A percentile compares a stretch with the other conserved stretches of the same genome.
Conservation (phyloP, 2,329 filamentous ascomycete species). For the Tolypocladium tundrense region DNA sequence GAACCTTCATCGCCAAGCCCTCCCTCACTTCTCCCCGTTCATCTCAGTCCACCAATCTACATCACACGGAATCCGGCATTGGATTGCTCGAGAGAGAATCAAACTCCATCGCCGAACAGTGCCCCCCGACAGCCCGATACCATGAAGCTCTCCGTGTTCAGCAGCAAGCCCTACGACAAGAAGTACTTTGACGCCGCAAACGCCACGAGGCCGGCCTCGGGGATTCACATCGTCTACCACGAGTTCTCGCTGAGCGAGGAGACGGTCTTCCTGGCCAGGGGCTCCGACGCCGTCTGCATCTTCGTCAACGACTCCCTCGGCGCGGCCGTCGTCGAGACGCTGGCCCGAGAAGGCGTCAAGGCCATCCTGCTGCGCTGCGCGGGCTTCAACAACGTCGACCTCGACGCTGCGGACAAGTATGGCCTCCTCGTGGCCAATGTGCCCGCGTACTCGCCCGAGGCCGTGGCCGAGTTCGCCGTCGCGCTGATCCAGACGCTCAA, state of each 20-base stretch:
- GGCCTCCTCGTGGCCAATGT: constrained; percentile 55
- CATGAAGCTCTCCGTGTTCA: constrained; percentile 55
- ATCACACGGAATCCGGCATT: too few relatives aligned
- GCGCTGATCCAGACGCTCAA: constrained; percentile 57
- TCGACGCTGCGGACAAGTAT: constrained; percentile 40
- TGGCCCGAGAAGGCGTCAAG: constrained; percentile 39
- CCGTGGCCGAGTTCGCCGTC: constrained; percentile 61
- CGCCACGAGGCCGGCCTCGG: constrained; percentile 6
- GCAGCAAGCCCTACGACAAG: constrained; percentile 3
- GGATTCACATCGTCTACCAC: constrained; percentile 40
- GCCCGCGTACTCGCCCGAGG: constrained; percentile 58
- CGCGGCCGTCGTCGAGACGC: constrained; percentile 37
- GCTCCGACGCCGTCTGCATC: constrained; percentile 49
- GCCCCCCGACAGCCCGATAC: background rate
- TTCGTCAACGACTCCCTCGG: constrained; percentile 57
- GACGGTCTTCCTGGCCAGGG: constrained; percentile 43
- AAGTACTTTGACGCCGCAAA: constrained; percentile 30
- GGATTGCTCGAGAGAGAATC: too few relatives aligned
- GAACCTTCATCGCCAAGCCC: too few relatives aligned
- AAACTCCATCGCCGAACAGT: too few relatives aligned
- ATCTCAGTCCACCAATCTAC: too few relatives aligned
- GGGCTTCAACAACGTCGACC: constrained; percentile 58
- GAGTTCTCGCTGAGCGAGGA: constrained; percentile 44
- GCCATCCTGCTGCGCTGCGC: constrained; percentile 57
- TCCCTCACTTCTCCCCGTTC: too few relatives aligned